These are phyloP conservation scores for Mycothermus thermophilus DNA, from an alignment of 495 filamentous ascomycete species.

Conservation along the genomic window DNA sequence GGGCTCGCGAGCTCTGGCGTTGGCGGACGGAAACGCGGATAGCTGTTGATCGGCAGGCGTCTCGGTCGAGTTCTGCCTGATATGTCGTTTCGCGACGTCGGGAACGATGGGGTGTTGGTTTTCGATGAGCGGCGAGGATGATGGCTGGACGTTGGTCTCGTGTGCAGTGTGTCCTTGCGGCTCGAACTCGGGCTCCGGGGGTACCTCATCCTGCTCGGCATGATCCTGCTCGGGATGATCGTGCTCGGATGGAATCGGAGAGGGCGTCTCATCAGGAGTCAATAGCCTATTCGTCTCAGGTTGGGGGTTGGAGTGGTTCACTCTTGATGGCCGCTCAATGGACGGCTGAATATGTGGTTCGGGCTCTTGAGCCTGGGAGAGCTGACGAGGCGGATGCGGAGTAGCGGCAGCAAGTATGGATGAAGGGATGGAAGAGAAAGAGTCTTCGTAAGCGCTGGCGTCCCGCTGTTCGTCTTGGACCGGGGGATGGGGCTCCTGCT, in stretches of 20 bases:
- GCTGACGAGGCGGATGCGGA: slow-evolving; percentile 19
- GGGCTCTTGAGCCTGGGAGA: neutral
- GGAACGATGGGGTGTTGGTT: slow-evolving; percentile 2
- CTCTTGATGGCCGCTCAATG: slow-evolving; percentile 22
- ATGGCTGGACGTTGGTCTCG: slow-evolving; percentile 7
- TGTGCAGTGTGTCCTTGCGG: too few relatives aligned
- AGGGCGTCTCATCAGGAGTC: slow-evolving; percentile 43
- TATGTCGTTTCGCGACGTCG: slow-evolving; percentile 5
- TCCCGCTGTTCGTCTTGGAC: slow-evolving; percentile 6
- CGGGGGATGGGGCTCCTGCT: too few relatives aligned
- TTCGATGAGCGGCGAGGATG: slow-evolving; percentile 22
- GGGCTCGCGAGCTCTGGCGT: slow-evolving; percentile 3
- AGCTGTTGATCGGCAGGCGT: slow-evolving; percentile 17
- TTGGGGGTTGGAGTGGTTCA: slow-evolving; percentile 22
- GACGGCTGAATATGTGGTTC: slow-evolving; percentile 20
- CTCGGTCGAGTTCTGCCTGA: slow-evolving; percentile 16
- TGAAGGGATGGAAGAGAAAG: slow-evolving; percentile 38
- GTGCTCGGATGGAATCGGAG: slow-evolving; percentile 25
- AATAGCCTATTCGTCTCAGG: slow-evolving; percentile 31
- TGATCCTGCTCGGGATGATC: neutral
- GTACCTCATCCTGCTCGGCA: too few relatives aligned
- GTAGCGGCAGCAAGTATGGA: slow-evolving; percentile 35
- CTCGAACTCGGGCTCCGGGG: neutral
- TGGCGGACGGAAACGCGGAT: slow-evolving; percentile 6
- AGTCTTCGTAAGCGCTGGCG: slow-evolving; percentile 31